phyloP scores from a whole-genome alignment of 352 stramenopile genomes.

The Phytopythium ostracodes region DNA sequence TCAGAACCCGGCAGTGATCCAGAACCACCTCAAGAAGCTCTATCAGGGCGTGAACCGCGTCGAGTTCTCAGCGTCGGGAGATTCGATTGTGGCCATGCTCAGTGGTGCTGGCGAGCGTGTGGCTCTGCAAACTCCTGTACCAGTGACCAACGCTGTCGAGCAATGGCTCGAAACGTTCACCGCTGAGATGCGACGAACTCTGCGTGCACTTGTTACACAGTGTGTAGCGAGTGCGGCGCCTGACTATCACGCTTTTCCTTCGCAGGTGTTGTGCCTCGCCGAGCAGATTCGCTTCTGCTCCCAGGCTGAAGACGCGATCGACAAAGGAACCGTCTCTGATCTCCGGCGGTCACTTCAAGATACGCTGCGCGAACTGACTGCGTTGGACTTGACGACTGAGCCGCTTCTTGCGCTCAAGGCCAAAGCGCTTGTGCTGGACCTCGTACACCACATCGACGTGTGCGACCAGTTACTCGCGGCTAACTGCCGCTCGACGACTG shows the following conservation, averaged over 20 bases:
- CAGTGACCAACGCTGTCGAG: constrained; percentile 89
- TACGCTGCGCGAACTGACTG: constrained; percentile 68
- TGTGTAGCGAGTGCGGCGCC: constrained; percentile 75
- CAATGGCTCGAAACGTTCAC: constrained; percentile 93
- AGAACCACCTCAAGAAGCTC: constrained; percentile 95
- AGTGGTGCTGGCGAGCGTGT: constrained; percentile 84
- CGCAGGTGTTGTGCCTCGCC: constrained; percentile 89
- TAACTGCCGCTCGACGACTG: constrained; percentile 50
- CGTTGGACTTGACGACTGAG: constrained; percentile 83
- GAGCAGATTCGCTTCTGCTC: constrained; percentile 92
- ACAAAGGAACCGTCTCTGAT: constrained; percentile 53
- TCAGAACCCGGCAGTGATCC: constrained; percentile 91
- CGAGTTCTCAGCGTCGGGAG: constrained; percentile 80
- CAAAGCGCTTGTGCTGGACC: constrained; percentile 93
- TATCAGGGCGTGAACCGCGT: constrained; percentile 94
- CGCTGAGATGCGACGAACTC: constrained; percentile 88
- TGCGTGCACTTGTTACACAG: constrained; percentile 66
- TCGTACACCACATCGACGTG: constrained; percentile 95
- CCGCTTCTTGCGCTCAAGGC: constrained; percentile 91
- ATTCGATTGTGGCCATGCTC: constrained; percentile 88
- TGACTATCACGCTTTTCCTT: constrained; percentile 89
- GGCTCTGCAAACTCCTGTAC: constrained; percentile 71
- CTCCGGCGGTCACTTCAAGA: constrained; percentile 70
- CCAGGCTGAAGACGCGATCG: constrained; percentile 84
- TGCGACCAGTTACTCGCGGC: constrained; percentile 83